Base-by-base conservation (phyloP, 2,329 filamentous ascomycete species). In the Epichloe festucae region DNA sequence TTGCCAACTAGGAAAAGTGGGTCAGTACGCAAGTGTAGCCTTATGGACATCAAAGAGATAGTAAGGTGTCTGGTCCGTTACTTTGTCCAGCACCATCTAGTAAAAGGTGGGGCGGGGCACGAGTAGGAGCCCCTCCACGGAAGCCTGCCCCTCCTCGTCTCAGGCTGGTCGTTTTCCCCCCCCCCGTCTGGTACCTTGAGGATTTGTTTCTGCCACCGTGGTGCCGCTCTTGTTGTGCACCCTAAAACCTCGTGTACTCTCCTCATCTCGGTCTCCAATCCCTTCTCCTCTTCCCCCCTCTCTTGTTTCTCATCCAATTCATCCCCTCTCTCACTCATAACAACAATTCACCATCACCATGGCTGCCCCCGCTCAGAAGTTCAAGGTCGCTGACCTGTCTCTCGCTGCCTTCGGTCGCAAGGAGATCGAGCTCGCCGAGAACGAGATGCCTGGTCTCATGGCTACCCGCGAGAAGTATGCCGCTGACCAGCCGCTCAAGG, bases 341-440 rank as follows among this genome's bases (percentile, higher is more conserved):
- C 54, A 48, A 15, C 46, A 53, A 52, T 54, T 55, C 66, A 76
- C 61, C 63, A 82, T 49, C 50, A 52, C 27, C 46, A 54, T 83
- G 79, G 71, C 78, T 79, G 87, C 87, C 66, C 89, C 89, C 75
- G 89, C 89, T 69, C 76, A 84, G 73, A 91, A 87, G 75, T 94
- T 89, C 85, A 95, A 96, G 87, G 91, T 98, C 77, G 89, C 91
- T 68, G 93, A 97, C 81, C 87, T 97, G 72, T 88, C 86, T 70
- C 85, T 97, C 70, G 91, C 93, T 69, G 93, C 93, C 73, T 97
- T 98, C 70, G 93, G 93, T 74, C 90, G 93, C 76, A 90, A 91
- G 75, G 93, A 98, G 84, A 96, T 98, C 67, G 90, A 96, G 76
- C 82, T 97, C 69, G 90, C 93, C 66, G 91, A 97, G 74, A 84